Base-by-base conservation (phyloP, 1,284 basidiomycete genomes). In the Moniliophthora roreri region DNA sequence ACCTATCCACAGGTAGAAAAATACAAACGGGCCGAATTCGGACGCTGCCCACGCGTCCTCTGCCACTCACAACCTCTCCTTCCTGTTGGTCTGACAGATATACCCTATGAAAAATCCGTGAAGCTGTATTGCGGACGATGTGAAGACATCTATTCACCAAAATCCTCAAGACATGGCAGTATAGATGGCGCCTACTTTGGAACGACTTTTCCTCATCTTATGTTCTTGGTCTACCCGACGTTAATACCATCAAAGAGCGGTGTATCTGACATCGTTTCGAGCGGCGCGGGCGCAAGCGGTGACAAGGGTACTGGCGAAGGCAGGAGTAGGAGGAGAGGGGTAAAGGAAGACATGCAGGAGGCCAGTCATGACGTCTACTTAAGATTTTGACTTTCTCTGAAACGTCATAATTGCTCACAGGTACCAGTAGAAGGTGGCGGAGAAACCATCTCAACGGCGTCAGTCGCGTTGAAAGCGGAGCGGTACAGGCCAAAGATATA, bases 101-200 rank as follows among this genome's bases (percentile, higher is more conserved):
- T 93, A 16, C 91, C 95, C 0, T 97, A 95, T 70, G 91, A 95
- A 69, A 98, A 97, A 75, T 93, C 92, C 32, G 95, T 97, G 65
- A 98, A 98, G 69, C 87, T 98, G 49, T 96, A 95, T 74, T 98
- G 95, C 69, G 93, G 93, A 2, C 87, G 94, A 36, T 98, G 95
- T 71, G 95, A 98, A 74, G 95, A 98, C 70, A 87, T 98, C 59
- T 97, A 98, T 72, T 93, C 90, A 0, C 95, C 95, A 41, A 98
- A 98, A 70, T 93, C 89, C 2, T 94, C 93, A 9, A 82, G 95
- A 36, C 95, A 98, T 69, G 94, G 95, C 42, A 89, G 89, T 32
- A 97, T 97, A 66, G 95, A 98, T 69, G 95, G 95, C 26, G 95
- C 95, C 2, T 98, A 95, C 73, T 98, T 98, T 63, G 95, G 95